Evolutionary conservation across 805 yeast species (phyloP), one percentile per base, ranked within the genome.

Genomic region (Candida insectorum): DNA sequence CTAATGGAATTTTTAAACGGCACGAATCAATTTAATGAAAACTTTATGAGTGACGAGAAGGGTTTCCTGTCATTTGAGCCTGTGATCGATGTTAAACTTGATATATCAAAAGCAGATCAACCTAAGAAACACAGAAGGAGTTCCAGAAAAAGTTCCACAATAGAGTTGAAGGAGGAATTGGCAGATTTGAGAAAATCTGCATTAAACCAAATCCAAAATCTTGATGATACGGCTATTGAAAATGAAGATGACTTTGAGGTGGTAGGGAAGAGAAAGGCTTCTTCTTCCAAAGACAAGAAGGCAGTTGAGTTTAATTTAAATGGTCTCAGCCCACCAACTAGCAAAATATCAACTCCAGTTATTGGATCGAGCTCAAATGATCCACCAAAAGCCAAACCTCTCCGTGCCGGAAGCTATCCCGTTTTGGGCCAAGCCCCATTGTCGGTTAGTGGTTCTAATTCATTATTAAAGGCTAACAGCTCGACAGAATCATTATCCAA

Each of bases 61-160:
- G 69, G 69, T 0, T 58, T 35, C 29, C 16, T 33, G 28, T 47
- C 55, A 5, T 66, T 66, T 41, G 60, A 52, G 20, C 69, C 69
- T 2, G 42, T 62, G 17, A 34, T 65, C 19, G 73, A 66, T 40
- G 39, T 52, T 12, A 59, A 53, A 33, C 35, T 39, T 13, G 58
- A 52, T 9, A 25, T 19, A 2, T 33, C 36, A 10, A 38, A 34
- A 12, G 34, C 39, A 6, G 37, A 30, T 4, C 43, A 47, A 30
- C 49, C 41, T 26, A 49, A 48, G 45, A 34, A 47, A 44, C 34
- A 52, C 22, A 44, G 59, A 30, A 39, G 28, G 24, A 33, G 34
- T 30, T 36, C 44, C 3, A 29, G 47, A 10, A 52, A 54, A 28
- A 52, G 55, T 40, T 54, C 65, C 0, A 36, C 51, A 10, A 12